Percentiles rank a stretch among this genome's conserved stretches.
These are phyloP conservation scores for Hypoxylon sp. DNA, from an alignment of 2,329 filamentous ascomycete genomes.

Conservation along the genomic window DNA sequence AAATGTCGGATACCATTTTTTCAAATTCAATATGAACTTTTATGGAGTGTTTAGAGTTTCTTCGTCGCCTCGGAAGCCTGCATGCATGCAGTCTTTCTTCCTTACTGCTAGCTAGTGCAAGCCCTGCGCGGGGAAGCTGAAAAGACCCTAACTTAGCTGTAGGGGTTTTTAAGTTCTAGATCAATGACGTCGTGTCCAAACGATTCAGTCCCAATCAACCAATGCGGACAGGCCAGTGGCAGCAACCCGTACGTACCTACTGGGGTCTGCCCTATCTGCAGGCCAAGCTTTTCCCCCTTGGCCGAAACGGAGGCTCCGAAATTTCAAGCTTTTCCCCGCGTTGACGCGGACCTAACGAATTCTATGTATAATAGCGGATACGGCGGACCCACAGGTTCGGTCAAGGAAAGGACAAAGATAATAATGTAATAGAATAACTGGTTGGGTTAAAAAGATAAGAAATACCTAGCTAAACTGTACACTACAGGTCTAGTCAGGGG, in stretches of 20 bases:
- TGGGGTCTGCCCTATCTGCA: constrained; percentile 1
- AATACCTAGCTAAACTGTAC: constrained; percentile 1
- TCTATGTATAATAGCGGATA: constrained; percentile 4
- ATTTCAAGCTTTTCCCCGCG: constrained; percentile 29
- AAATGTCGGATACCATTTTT: neutral
- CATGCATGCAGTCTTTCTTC: neutral
- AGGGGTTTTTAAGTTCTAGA: constrained; percentile 14
- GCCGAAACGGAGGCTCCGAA: constrained; percentile 24
- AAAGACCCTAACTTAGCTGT: too few relatives aligned
- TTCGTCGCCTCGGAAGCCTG: neutral
- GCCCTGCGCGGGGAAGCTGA: constrained; percentile 23
- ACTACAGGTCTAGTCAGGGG: neutral
- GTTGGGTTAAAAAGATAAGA: constrained; percentile 27
- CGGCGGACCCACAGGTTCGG: constrained; percentile 17
- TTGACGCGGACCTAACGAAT: constrained; percentile 6
- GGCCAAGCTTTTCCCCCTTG: constrained; percentile 22
- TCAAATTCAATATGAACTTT: neutral
- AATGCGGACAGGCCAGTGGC: constrained; percentile 7
- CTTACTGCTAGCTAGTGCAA: constrained; percentile 12
- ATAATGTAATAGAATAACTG: constrained; percentile 32
- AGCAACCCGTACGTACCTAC: neutral
- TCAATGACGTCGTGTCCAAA: constrained; percentile 26
- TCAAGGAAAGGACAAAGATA: constrained; percentile 38
- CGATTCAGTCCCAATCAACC: neutral
- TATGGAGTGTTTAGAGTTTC: neutral